A percentile compares a stretch with the other conserved stretches of the same genome.
These are phyloP conservation scores for Pseudevernia furfuracea DNA, from an alignment of 495 filamentous ascomycete genomes.

Conservation along the genomic window DNA sequence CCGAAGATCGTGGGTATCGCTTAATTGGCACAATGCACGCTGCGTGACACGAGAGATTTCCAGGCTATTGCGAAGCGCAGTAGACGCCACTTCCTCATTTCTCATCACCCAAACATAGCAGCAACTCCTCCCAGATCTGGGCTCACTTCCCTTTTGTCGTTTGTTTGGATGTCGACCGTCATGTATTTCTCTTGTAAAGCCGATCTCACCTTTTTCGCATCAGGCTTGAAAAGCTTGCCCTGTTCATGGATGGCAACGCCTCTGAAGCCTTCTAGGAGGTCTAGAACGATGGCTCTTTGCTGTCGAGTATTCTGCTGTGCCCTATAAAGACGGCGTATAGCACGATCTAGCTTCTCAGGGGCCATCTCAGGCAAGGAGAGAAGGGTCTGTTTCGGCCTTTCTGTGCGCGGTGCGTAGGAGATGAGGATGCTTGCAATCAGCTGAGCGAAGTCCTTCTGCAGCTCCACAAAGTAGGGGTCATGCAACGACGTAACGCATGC, in stretches of 20 bases:
- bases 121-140: slow-evolving; percentile 58
- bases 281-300: slow-evolving; percentile 77
- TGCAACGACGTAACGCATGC: slow-evolving; percentile 80
- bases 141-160: slow-evolving; percentile 49
- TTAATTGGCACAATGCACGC: background rate
- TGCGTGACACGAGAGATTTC: slow-evolving; percentile 5
- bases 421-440: slow-evolving; percentile 80
- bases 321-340: slow-evolving; percentile 48
- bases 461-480: slow-evolving; percentile 92
- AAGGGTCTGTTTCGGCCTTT: slow-evolving; percentile 45
- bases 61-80: background rate
- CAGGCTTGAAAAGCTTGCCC: slow-evolving; percentile 62
- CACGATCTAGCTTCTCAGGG: slow-evolving; percentile 51
- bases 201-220: slow-evolving; percentile 44
- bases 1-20: background rate
- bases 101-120: slow-evolving; percentile 55
- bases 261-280: slow-evolving; percentile 74
- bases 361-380: slow-evolving; percentile 53
- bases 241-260: slow-evolving; percentile 88
- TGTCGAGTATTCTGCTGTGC: slow-evolving; percentile 52
- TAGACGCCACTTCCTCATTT: background rate
- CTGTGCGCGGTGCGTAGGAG: slow-evolving; percentile 58
- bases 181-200: slow-evolving; percentile 52
- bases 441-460: slow-evolving; percentile 84
- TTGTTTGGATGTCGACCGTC: slow-evolving; percentile 34